Percentiles rank a stretch among this genome's conserved stretches.
Conservation (phyloP, 2,329 filamentous ascomycete genomes). For the Cladosporium sp. region DNA sequence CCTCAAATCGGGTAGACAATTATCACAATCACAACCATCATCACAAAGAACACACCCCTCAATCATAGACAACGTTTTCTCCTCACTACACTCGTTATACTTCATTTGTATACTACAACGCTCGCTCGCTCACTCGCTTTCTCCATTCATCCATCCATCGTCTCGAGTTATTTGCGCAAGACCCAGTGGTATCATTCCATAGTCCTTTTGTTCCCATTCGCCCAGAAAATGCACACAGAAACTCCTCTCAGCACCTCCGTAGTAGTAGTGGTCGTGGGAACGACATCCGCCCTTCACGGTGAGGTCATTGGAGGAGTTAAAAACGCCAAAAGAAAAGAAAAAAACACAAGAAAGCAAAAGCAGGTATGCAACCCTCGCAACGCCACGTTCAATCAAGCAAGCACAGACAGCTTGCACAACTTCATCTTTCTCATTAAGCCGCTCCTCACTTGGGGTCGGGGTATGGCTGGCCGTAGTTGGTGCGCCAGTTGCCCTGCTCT, state of each 20-base stretch:
- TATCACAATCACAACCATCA: too few relatives aligned
- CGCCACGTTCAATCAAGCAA: not conserved
- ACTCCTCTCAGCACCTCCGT: not conserved
- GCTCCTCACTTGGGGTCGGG: not conserved
- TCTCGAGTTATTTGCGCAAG: constrained; percentile 2
- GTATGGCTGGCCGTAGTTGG: not conserved
- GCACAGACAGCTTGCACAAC: not conserved
- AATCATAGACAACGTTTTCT: not conserved
- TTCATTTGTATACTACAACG: not conserved
- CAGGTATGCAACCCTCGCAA: not conserved
- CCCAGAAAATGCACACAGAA: not conserved
- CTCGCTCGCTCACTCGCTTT: not conserved
- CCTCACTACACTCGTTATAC: not conserved
- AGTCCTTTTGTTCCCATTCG: not conserved
- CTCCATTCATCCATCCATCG: not conserved
- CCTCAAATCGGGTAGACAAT: too few relatives aligned
- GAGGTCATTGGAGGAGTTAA: not conserved
- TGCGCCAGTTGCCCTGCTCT: not conserved
- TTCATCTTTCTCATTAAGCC: not conserved
- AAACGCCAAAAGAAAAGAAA: not conserved
- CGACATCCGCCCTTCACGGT: not conserved
- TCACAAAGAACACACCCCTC: not conserved
- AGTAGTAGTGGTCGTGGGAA: not conserved
- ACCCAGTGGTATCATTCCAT: constrained; percentile 12
- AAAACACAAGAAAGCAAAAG: not conserved